Percentiles rank a stretch among this genome's conserved stretches.
These are phyloP conservation scores for Eimeria sp. DNA, from an alignment of 169 alveolate genomes.

Conservation along the genomic window DNA sequence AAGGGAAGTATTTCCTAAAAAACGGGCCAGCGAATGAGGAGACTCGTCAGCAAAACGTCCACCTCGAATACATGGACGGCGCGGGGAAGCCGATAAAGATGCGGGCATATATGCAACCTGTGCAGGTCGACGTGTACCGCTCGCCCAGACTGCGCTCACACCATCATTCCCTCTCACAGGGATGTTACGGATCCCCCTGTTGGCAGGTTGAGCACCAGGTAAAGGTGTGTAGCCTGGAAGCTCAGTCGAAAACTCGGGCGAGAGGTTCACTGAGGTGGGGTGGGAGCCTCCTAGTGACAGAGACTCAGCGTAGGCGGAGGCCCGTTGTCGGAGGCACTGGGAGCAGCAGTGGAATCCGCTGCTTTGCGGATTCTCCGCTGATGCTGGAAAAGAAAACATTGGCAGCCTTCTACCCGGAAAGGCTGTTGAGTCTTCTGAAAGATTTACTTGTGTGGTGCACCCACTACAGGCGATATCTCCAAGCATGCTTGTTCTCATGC, in stretches of 20 bases:
- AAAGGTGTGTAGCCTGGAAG: not conserved
- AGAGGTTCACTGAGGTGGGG: not conserved
- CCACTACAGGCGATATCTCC: not conserved
- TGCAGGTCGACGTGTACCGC: not conserved
- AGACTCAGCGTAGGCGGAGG: not conserved
- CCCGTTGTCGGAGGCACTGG: constrained; percentile 17
- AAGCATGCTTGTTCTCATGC: not conserved
- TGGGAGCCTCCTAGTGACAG: not conserved
- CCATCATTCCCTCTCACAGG: not conserved
- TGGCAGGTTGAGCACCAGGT: not conserved
- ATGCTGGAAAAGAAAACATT: not conserved
- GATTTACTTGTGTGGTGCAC: not conserved
- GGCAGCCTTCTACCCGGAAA: not conserved
- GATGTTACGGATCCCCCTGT: not conserved
- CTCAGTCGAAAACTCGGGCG: constrained; percentile 10
- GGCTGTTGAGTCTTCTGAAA: not conserved
- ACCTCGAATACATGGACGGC: not conserved
- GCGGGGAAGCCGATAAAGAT: not conserved
- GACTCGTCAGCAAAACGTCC: not conserved
- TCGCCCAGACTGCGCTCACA: not conserved
- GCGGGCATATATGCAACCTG: not conserved
- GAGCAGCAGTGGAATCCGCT: not conserved
- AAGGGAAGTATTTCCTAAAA: not conserved
- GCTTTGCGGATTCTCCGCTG: not conserved
- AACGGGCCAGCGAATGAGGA: not conserved